Base-by-base conservation (phyloP, 768 basidiomycete genomes). In the Mycena galericulata region DNA sequence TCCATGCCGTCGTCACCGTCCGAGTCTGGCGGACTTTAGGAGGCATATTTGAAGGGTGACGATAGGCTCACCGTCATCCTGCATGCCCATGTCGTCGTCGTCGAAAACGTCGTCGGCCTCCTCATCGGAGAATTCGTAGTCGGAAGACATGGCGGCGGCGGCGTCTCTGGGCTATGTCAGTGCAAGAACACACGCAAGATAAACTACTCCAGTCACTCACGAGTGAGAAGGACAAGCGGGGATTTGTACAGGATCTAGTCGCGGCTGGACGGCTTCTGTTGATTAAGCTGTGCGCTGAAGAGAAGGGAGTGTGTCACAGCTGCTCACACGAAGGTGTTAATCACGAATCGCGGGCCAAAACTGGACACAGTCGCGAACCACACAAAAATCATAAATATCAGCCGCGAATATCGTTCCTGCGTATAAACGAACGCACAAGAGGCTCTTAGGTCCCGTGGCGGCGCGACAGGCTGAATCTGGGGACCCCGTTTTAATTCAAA, bases 1-100 rank as follows among this genome's bases (percentile, higher is more conserved):
- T 91, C 92, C 81, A 92, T 87, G 34, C 92, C 92, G 62, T 89
- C 88, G 22, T 88, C 89, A 34, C 67, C 70, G 63, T 72, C 70
- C 15, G 70, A 68, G 63, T 72, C 70, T 72, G 60, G 20, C 20
- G 22, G 41, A 18, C 5, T 30, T 43, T 18, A 51, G 57, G 24
- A 11, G 18, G 50, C 11, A 18, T 77, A 81, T 5, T 81, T 78
- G 27, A 82, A 82, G 40, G 61, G 78, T 32, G 22, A 20, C 36
- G 72, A 68, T 65, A 51, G 22, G 49, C 71, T 40, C 60, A 61
- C 53, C 61, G 38, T 62, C 64, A 40, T 69, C 71, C 51, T 66
- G 60, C 56, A 64, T 66, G 22, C 29, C 62, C 53, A 68, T 56
- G 12, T 72, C 70, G 22, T 72, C 70, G 32, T 68, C 62, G 58